Evolutionary conservation across 768 basidiomycete genomes (phyloP).

Genomic region (Galerina sulciceps): DNA sequence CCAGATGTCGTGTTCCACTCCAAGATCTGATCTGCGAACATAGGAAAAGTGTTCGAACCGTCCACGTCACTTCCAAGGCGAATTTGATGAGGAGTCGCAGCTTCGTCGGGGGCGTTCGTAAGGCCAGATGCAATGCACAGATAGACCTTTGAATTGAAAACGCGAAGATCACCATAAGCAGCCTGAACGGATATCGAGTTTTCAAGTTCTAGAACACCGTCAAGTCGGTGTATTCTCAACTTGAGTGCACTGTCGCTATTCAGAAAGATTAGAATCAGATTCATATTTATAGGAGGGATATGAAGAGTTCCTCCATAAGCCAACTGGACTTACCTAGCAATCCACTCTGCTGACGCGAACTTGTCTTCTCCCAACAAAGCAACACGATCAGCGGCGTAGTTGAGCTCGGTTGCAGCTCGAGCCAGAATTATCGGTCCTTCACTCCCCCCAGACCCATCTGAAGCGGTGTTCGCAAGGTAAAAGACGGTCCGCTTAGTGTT

Average conservation of each 20-base stretch:
- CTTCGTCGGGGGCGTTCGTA: slow-evolving; percentile 10
- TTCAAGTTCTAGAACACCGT: slow-evolving; percentile 13
- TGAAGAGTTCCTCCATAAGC: neutral
- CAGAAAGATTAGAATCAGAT: neutral
- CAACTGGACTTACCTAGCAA: slow-evolving; percentile 1
- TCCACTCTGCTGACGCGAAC: slow-evolving; percentile 14
- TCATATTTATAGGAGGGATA: neutral
- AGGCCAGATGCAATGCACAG: slow-evolving; percentile 13
- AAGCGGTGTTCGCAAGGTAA: slow-evolving; percentile 8
- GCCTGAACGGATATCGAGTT: slow-evolving; percentile 8
- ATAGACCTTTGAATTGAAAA: slow-evolving; percentile 8
- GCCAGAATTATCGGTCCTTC: slow-evolving; percentile 3
- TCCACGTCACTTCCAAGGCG: slow-evolving; percentile 13
- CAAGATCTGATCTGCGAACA: slow-evolving; percentile 17
- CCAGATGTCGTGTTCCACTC: slow-evolving; percentile 17
- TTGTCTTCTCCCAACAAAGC: slow-evolving; percentile 7
- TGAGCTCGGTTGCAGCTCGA: slow-evolving; percentile 6
- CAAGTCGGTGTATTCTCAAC: slow-evolving; percentile 11
- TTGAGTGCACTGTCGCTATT: slow-evolving; percentile 10
- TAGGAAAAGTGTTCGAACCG: neutral
- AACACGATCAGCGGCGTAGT: slow-evolving; percentile 13
- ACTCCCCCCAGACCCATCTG: neutral
- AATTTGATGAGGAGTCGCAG: slow-evolving; percentile 8
- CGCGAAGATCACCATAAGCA: slow-evolving; percentile 17
- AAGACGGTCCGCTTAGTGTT: slow-evolving; percentile 7